Conservation (phyloP, 2,329 filamentous ascomycete species). For the Botryotinia narcissicola region DNA sequence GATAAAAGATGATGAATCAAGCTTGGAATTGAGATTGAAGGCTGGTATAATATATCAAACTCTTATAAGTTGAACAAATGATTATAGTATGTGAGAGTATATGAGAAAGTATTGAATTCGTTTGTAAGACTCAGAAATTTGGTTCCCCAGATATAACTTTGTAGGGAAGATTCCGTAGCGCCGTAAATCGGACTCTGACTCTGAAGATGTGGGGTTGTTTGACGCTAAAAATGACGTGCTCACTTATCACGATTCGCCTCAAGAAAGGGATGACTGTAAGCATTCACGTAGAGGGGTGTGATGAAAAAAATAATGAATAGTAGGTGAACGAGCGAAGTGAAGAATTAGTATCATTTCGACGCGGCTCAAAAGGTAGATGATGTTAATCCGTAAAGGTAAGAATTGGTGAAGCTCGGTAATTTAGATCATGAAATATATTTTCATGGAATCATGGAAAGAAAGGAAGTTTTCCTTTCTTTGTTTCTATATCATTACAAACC, state of each 20-base stretch:
- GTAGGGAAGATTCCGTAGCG: neutral
- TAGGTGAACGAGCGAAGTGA: neutral
- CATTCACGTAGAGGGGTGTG: neutral
- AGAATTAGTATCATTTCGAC: neutral
- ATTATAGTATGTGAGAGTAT: neutral
- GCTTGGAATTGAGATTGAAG: neutral
- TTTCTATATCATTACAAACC: neutral
- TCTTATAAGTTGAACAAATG: neutral
- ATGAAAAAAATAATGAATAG: neutral
- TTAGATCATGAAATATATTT: neutral
- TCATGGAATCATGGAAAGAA: slow-evolving; percentile 11
- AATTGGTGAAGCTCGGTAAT: neutral
- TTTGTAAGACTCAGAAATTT: slow-evolving; percentile 10
- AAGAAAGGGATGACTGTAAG: neutral
- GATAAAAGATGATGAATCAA: neutral
- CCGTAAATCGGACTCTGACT: slow-evolving; percentile 10
- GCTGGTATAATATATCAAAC: neutral
- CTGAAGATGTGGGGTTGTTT: slow-evolving; percentile 16
- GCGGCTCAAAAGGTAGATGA: too few relatives aligned
- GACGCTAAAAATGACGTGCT: slow-evolving; percentile 21
- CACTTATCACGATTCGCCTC: slow-evolving; percentile 7
- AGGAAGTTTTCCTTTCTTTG: slow-evolving; percentile 6
- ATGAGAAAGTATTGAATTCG: neutral
- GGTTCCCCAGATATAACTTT: slow-evolving; percentile 10
- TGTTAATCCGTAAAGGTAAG: neutral